Percentiles rank a stretch among this genome's conserved stretches.
These are phyloP conservation scores for Jamesozyma piceae DNA, from an alignment of 805 yeast genomes.

Conservation along the genomic window DNA sequence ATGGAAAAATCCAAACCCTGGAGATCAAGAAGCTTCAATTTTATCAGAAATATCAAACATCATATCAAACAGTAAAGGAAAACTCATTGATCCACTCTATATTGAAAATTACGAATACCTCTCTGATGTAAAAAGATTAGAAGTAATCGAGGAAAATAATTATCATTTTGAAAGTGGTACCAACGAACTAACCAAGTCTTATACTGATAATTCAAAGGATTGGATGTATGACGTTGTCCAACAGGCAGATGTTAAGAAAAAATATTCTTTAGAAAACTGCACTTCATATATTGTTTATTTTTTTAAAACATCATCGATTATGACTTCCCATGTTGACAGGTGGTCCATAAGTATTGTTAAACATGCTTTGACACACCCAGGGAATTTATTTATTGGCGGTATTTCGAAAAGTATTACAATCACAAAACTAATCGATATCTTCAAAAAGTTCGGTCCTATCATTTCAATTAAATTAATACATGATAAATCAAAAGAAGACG, in stretches of 20 bases:
- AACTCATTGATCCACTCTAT: conserved; percentile 12
- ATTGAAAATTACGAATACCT: conserved; percentile 27
- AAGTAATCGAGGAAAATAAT: conserved; percentile 14
- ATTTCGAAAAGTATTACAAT: conserved; percentile 33
- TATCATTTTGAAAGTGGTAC: conserved; percentile 22
- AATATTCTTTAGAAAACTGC: conserved; percentile 5
- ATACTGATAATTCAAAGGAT: conserved; percentile 5
- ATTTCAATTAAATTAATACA: conserved; percentile 39
- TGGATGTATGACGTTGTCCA: conserved; percentile 21
- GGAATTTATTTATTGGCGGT: conserved; percentile 47
- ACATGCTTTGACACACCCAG: conserved; percentile 42
- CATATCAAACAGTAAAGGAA: conserved; percentile 11
- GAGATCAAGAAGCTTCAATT: not conserved
- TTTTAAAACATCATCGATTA: not conserved
- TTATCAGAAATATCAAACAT: conserved; percentile 1
- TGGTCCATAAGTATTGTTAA: conserved; percentile 25
- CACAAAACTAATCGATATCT: conserved; percentile 32
- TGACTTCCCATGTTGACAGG: conserved; percentile 4
- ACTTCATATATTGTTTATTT: not conserved
- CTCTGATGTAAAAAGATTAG: conserved; percentile 16
- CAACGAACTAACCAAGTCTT: conserved; percentile 13
- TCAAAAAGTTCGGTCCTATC: conserved; percentile 35
- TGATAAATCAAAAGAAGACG: conserved; percentile 34
- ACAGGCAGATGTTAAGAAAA: conserved; percentile 20
- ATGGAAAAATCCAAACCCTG: conserved; percentile 7